Conservation (phyloP, 257 asterid species). For the Osmanthus fragrans region DNA sequence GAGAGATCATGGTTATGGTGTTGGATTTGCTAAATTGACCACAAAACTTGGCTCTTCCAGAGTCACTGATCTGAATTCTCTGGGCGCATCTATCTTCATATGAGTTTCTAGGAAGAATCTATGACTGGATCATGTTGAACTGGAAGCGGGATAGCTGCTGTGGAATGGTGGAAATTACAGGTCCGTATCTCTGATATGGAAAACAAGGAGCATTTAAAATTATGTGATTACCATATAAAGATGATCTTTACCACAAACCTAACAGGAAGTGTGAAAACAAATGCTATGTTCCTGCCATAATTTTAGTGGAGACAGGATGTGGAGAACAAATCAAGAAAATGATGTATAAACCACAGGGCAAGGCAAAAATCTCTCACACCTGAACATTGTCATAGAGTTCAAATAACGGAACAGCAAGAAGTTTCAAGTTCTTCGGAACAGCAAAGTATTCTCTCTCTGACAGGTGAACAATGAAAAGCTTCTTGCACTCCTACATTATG, state of each 20-base stretch:
- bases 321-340: not conserved
- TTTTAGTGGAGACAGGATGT: not conserved
- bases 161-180: conserved; percentile 94
- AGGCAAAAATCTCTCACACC: conserved; percentile 39
- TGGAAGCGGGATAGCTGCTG: conserved; percentile 98
- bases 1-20: conserved; percentile 23
- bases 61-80: conserved; percentile 20
- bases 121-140: conserved; percentile 92
- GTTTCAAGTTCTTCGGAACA: conserved; percentile 58
- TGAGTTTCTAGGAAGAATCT: conserved; percentile 16
- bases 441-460: conserved; percentile 59
- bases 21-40: conserved; percentile 22
- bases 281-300: not conserved
- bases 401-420: conserved; percentile 57
- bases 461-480: conserved; percentile 51
- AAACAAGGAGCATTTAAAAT: conserved; percentile 25
- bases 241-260: conserved; percentile 8
- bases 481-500: conserved; percentile 56
- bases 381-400: conserved; percentile 67
- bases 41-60: conserved; percentile 10
- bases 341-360: not conserved
- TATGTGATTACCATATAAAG: conserved; percentile 1
- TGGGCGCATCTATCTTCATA: not conserved
- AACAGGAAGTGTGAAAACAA: not conserved
- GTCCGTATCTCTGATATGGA: conserved; percentile 84